Evolutionary conservation across 352 stramenopile genomes (phyloP).

Genomic region (Phytopythium montanum): DNA sequence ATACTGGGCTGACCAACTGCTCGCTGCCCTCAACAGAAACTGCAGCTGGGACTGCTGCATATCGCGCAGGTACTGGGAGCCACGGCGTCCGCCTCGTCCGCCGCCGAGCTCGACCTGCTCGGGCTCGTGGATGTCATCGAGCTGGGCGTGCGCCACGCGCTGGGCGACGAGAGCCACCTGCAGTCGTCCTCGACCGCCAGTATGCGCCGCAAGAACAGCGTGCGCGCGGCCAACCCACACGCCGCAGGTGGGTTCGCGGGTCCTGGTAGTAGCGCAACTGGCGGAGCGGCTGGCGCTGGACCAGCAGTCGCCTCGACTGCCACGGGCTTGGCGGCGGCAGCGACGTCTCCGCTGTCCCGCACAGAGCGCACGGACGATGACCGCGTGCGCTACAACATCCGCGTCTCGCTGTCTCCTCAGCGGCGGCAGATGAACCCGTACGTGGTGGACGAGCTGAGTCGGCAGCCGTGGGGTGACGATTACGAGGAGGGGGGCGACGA

Average conservation of each 20-base stretch:
- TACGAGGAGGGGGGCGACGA: conserved; percentile 23
- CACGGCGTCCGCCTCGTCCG: conserved; percentile 5
- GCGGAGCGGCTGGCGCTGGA: background rate
- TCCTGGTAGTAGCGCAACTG: background rate
- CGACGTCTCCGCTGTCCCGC: background rate
- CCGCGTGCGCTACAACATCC: conserved; percentile 73
- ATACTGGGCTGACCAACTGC: background rate
- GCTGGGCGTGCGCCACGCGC: conserved; percentile 65
- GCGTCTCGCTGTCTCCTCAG: conserved; percentile 43
- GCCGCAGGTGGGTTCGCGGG: background rate
- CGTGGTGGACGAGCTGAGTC: conserved; percentile 20
- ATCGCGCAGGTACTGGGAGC: conserved; percentile 76
- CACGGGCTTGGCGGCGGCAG: background rate
- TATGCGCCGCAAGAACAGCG: conserved; percentile 74
- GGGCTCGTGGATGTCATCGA: conserved; percentile 70
- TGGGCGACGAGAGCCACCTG: conserved; percentile 72
- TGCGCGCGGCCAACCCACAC: conserved; percentile 26
- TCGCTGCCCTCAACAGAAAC: conserved; percentile 24
- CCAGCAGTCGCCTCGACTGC: background rate
- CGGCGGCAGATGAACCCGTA: conserved; percentile 66
- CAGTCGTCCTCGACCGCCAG: conserved; percentile 40
- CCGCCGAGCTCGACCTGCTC: conserved; percentile 47
- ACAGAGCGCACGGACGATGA: conserved; percentile 44
- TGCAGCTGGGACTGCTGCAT: conserved; percentile 73
- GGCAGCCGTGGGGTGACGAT: conserved; percentile 13